A percentile compares a stretch with the other conserved stretches of the same genome.
Evolutionary conservation across 2,329 filamentous ascomycete species (phyloP).

Genomic region (Penicillium sp.): DNA sequence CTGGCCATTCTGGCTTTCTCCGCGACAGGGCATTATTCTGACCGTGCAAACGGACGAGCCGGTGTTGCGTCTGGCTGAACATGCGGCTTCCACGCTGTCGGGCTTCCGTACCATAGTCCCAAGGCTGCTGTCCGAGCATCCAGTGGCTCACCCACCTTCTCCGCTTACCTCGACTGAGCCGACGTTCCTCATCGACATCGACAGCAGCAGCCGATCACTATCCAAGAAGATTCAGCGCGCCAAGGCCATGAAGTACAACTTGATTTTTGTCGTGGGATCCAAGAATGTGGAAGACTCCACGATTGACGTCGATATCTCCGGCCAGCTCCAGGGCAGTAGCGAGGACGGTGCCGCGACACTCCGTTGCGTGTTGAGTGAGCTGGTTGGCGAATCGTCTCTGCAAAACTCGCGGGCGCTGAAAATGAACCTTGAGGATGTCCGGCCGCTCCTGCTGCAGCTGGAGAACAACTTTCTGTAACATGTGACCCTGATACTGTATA

Average conservation of each 20-base stretch:
- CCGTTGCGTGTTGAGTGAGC: slow-evolving; percentile 23
- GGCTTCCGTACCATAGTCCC: slow-evolving; percentile 31
- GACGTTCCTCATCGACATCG: slow-evolving; percentile 67
- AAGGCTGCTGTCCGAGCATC: slow-evolving; percentile 15
- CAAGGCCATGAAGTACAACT: slow-evolving; percentile 66
- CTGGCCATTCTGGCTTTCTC: slow-evolving; percentile 88
- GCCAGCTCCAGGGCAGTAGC: slow-evolving; percentile 40
- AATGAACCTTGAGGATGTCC: slow-evolving; percentile 33
- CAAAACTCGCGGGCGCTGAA: slow-evolving; percentile 33
- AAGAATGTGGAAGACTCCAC: slow-evolving; percentile 57
- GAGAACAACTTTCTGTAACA: slow-evolving; percentile 35
- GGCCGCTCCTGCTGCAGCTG: slow-evolving; percentile 33
- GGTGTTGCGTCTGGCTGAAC: slow-evolving; percentile 45
- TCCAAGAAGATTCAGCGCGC: slow-evolving; percentile 69
- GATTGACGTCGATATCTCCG: slow-evolving; percentile 46
- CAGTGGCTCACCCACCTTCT: slow-evolving; percentile 25
- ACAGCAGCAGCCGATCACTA: slow-evolving; percentile 60
- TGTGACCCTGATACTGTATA: not conserved
- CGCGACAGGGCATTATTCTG: slow-evolving; percentile 70
- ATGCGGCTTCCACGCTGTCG: slow-evolving; percentile 51
- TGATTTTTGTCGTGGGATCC: slow-evolving; percentile 69
- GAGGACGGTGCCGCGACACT: slow-evolving; percentile 25
- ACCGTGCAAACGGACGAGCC: slow-evolving; percentile 60
- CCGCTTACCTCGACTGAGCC: slow-evolving; percentile 50
- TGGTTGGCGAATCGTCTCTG: slow-evolving; percentile 25